Evolutionary conservation across 2,329 filamentous ascomycete genomes (phyloP).

Genomic region (Penicillium hesseltinei): DNA sequence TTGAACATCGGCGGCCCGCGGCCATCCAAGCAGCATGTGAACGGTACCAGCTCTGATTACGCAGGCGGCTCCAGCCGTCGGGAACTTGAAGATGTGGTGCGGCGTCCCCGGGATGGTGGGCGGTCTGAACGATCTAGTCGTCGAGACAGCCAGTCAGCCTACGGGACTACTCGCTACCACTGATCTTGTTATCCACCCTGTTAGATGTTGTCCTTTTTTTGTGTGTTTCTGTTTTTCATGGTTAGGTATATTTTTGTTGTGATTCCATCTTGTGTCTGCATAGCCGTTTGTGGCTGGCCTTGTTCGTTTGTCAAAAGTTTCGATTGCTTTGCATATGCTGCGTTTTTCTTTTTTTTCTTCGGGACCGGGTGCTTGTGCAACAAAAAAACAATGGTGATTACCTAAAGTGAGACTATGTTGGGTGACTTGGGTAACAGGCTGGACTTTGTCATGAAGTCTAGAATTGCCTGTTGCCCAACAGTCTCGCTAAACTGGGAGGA

Average conservation of each 20-base stretch:
- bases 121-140: slow-evolving; percentile 40
- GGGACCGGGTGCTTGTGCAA: slow-evolving; percentile 17
- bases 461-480: not conserved
- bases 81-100: slow-evolving; percentile 33
- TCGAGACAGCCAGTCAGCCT: slow-evolving; percentile 40
- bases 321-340: slow-evolving; percentile 7
- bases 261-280: slow-evolving; percentile 7
- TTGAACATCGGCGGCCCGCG: slow-evolving; percentile 40
- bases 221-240: not conserved
- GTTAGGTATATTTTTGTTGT: slow-evolving; percentile 9
- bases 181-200: not conserved
- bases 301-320: slow-evolving; percentile 21
- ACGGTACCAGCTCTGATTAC: slow-evolving; percentile 30
- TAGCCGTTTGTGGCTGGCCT: slow-evolving; percentile 10
- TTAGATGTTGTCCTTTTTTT: not conserved
- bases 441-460: not conserved
- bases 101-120: slow-evolving; percentile 34
- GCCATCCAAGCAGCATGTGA: slow-evolving; percentile 37
- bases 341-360: slow-evolving; percentile 1
- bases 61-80: slow-evolving; percentile 31
- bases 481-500: slow-evolving; percentile 19
- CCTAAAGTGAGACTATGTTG: not conserved
- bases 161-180: slow-evolving; percentile 26
- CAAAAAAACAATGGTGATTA: slow-evolving; percentile 14
- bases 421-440: not conserved